Evolutionary conservation across 306 rosid genomes (phyloP), one percentile per base, ranked within the genome.

Genomic region (Medicago arabica): DNA sequence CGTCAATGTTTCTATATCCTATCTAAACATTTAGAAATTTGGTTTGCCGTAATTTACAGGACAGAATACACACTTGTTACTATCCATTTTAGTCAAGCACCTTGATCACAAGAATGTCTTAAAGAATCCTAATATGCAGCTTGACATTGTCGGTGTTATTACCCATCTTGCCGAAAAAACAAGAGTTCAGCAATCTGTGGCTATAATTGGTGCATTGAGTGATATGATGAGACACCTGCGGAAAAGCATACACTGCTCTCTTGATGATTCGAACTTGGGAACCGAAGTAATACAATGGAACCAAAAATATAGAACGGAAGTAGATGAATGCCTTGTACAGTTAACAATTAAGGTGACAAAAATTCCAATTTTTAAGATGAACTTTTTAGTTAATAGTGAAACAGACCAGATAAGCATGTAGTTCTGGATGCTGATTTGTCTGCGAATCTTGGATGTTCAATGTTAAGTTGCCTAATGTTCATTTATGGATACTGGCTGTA

Each of bases 91-190:
- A 81, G 86, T 95, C 81, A 92, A 95, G 85, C 99, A 95, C 91
- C 93, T 95, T 36, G 97, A 95, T 80, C 97, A 95, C 85, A 95
- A 88, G 92, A 90, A 80, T 83, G 97, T 95, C 87, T 89, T 92
- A 53, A 88, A 92, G 80, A 74, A 86, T 77, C 97, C 97, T 23
- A 80, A 86, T 67, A 92, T 89, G 92, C 99, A 95, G 83, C 92
- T 90, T 69, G 97, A 95, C 72, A 90, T 92, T 81, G 90, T 90
- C 80, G 82, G 86, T 51, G 93, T 90, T 79, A 83, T 93, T 49
- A 84, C 93, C 66, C 69, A 81, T 66, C 96, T 95, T 86, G 91
- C 93, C 70, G 85, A 89, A 81, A 80, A 87, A 76, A 87, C 91
- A 73, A 90, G 87, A 76, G 84, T 88, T 67, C 96, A 89, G 77